Percentiles rank a stretch among this genome's conserved stretches.
phyloP scores from a whole-genome alignment of 2,329 filamentous ascomycete species.

The Westerdykella ornata region DNA sequence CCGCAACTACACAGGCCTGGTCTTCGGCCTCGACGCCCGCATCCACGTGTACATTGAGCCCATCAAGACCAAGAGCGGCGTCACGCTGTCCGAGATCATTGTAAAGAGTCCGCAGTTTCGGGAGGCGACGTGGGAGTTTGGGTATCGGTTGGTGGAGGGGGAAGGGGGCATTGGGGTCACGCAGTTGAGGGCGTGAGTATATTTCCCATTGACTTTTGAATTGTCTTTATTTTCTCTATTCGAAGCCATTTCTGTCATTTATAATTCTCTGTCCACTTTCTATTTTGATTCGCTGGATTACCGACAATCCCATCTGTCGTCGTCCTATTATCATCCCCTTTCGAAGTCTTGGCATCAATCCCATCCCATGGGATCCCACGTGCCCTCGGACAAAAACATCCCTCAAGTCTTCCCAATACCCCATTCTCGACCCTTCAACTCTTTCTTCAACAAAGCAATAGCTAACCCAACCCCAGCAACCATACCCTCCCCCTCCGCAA shows the following conservation, averaged over 20 bases:
- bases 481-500: constrained; percentile 42
- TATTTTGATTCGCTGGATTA: constrained; percentile 2
- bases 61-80: constrained; percentile 53
- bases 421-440: background rate
- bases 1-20: constrained; percentile 69
- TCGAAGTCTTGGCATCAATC: background rate
- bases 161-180: constrained; percentile 75
- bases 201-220: background rate
- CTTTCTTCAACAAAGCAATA: background rate
- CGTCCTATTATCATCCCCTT: background rate
- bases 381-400: background rate
- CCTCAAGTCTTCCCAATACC: background rate
- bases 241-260: background rate
- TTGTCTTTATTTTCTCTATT: background rate
- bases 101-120: constrained; percentile 89
- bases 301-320: constrained; percentile 4
- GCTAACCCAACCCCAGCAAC: constrained; percentile 16
- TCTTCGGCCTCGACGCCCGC: constrained; percentile 58
- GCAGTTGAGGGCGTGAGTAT: constrained; percentile 68
- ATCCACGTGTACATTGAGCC: constrained; percentile 56
- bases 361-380: background rate
- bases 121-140: constrained; percentile 82
- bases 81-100: constrained; percentile 62
- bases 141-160: constrained; percentile 61
- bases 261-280: background rate